Evolutionary conservation across 2,329 filamentous ascomycete species (phyloP), one percentile per base, ranked within the genome.

Genomic region (Chrysoporthe cubensis): DNA sequence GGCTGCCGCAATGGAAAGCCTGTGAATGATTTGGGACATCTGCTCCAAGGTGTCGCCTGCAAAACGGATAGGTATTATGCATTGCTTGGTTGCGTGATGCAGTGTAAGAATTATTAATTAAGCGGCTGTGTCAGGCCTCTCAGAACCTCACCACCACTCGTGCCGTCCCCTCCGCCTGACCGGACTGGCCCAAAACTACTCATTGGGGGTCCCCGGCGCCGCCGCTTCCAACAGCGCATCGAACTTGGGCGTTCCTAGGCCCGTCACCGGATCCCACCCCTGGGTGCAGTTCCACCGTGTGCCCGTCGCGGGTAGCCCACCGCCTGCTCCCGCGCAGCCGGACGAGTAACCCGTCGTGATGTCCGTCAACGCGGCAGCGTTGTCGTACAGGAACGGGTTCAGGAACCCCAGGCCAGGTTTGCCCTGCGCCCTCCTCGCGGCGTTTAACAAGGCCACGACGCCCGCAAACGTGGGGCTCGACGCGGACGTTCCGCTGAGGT

Each of bases 391-490:
- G 72, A 75, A 62, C 3, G 78, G 78, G 65, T 80, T 80, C 16
- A 80, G 73, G 59, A 79, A 80, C 0, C 78, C 78, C 11, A 83
- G 70, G 0, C 78, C 75, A 13, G 77, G 66, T 66, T 74, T 70
- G 4, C 76, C 76, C 56, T 74, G 73, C 14, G 76, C 75, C 62
- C 78, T 73, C 16, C 80, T 74, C 42, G 80, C 80, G 18, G 80
- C 80, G 56, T 82, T 82, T 50, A 83, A 78, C 0, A 80, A 75
- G 6, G 79, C 80, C 4, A 82, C 73, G 1, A 82, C 77, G 1
- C 78, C 74, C 2, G 79, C 79, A 44, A 82, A 82, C 0, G 77
- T 74, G 0, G 80, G 80, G 1, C 78, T 74, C 1, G 79, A 78
- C 2, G 80, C 80, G 21, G 75, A 77, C 0, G 76, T 78, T 8